Conservation (phyloP, 148 eudicot species). For the Rhododendron simsii region DNA sequence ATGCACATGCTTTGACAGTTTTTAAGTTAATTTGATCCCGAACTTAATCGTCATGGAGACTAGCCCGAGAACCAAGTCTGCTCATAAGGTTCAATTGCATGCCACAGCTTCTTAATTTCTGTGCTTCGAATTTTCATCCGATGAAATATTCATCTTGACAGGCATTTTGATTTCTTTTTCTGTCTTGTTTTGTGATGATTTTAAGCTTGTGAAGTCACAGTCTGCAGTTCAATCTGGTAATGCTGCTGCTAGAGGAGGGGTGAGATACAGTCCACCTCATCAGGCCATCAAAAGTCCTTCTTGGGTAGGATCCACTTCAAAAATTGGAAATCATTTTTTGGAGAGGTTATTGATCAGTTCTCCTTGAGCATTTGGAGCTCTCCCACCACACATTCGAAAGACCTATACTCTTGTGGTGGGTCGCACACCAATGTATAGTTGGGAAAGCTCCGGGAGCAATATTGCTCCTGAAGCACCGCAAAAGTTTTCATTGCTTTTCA, state of each 20-base stretch:
- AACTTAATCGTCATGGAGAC: constrained; percentile 39
- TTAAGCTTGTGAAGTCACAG: constrained; percentile 34
- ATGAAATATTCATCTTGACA: neutral
- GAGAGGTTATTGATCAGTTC: neutral
- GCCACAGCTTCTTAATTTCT: neutral
- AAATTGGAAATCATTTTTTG: neutral
- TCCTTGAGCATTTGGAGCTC: neutral
- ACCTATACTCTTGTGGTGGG: neutral
- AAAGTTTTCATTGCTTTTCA: neutral
- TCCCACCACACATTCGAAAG: neutral
- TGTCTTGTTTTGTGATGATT: neutral
- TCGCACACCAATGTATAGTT: neutral
- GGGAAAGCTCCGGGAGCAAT: neutral
- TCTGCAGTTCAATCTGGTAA: constrained; percentile 20
- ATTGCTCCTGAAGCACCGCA: neutral
- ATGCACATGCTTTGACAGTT: neutral
- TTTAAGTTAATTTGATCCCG: neutral
- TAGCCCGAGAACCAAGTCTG: constrained; percentile 40
- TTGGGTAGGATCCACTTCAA: constrained; percentile 20
- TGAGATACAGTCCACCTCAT: constrained; percentile 21
- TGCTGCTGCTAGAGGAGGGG: constrained; percentile 22
- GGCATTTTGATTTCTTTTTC: neutral
- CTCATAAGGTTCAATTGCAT: constrained; percentile 43
- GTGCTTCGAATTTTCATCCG: neutral
- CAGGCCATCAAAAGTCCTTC: constrained; percentile 14